Evolutionary conservation across 192 early-diverging fungal genomes (phyloP).

Genomic region (Geranomyces michiganensis): DNA sequence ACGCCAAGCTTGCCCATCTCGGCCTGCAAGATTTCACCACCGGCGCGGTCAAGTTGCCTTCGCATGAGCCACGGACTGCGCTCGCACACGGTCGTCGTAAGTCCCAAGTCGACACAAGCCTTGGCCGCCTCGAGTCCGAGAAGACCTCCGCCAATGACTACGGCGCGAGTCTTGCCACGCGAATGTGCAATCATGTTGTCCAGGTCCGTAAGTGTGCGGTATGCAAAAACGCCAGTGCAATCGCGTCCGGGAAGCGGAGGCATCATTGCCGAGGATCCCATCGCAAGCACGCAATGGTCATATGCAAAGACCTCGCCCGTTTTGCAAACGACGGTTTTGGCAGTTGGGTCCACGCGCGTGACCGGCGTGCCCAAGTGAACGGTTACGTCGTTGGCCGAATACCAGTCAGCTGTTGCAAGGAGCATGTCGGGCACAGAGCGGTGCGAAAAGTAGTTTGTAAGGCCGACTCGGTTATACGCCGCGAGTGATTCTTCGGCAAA

Average conservation of each 20-base stretch:
- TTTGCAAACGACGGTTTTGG: conserved; percentile 42
- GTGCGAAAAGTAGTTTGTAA: conserved; percentile 67
- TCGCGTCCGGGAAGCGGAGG: conserved; percentile 55
- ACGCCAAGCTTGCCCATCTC: conserved; percentile 58
- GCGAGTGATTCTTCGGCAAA: conserved; percentile 63
- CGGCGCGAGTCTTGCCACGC: conserved; percentile 48
- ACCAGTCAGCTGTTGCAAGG: conserved; percentile 55
- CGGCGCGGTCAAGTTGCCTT: conserved; percentile 63
- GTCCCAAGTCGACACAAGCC: conserved; percentile 57
- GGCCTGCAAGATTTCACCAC: conserved; percentile 47
- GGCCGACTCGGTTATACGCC: conserved; percentile 70
- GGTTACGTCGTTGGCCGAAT: conserved; percentile 50
- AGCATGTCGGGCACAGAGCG: conserved; percentile 44
- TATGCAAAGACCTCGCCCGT: conserved; percentile 42
- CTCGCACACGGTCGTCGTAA: conserved; percentile 58
- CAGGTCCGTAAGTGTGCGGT: conserved; percentile 68
- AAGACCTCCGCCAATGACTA: conserved; percentile 68
- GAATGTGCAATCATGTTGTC: conserved; percentile 54
- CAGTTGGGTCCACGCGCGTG: conserved; percentile 40
- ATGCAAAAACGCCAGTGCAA: conserved; percentile 61
- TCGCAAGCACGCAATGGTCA: conserved; percentile 62
- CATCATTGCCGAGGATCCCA: conserved; percentile 60
- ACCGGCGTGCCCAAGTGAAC: conserved; percentile 48
- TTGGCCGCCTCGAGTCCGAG: conserved; percentile 72
- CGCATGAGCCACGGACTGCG: conserved; percentile 51